Conservation (phyloP, 2,329 filamentous ascomycete genomes). For the Nemania diffusa region DNA sequence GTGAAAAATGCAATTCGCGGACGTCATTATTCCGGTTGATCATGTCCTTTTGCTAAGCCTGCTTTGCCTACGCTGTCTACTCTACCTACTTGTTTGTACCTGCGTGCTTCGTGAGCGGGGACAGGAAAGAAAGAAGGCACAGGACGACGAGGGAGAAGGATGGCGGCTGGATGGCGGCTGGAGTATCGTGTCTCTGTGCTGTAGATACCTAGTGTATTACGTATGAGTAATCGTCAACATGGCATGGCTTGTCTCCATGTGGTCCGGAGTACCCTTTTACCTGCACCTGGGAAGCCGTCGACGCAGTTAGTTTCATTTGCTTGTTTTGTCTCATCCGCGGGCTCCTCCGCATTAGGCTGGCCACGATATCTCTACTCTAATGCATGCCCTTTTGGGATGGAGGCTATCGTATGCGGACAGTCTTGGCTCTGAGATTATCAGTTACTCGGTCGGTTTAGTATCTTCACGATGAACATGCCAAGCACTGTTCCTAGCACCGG, state of each 20-base stretch:
- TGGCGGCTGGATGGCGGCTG: background rate
- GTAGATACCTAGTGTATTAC: background rate
- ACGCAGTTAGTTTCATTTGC: background rate
- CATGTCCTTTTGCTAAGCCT: background rate
- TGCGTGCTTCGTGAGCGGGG: background rate
- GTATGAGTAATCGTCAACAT: constrained; percentile 1
- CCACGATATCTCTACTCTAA: background rate
- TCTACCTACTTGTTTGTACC: background rate
- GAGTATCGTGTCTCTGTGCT: background rate
- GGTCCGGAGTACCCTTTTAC: background rate
- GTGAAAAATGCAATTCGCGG: background rate
- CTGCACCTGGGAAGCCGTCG: background rate
- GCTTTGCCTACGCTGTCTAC: too few relatives aligned
- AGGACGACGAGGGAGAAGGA: background rate
- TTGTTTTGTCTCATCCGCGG: background rate
- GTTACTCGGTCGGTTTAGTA: background rate
- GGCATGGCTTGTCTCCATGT: background rate
- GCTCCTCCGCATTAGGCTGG: background rate
- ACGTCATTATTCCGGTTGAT: constrained; percentile 2
- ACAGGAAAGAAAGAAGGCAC: background rate
- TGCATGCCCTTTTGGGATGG: background rate
- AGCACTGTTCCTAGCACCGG: background rate
- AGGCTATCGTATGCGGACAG: background rate
- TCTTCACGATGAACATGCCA: background rate
- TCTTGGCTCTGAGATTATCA: background rate